These are phyloP conservation scores for Mortierella sp. DNA, from an alignment of 371 early-diverging fungal species.

Conservation along the genomic window DNA sequence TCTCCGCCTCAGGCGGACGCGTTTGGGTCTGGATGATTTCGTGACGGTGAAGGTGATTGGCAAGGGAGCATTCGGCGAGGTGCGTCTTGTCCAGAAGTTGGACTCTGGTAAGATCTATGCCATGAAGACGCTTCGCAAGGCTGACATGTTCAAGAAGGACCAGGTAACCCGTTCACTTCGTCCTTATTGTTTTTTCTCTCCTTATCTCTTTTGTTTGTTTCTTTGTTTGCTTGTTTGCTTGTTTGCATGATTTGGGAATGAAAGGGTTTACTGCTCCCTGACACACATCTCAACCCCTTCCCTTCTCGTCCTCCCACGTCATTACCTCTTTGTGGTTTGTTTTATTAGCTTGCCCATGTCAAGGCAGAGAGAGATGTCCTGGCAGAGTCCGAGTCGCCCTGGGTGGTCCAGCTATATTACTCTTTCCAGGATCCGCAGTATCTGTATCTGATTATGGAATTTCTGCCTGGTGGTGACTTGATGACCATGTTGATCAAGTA, in stretches of 20 bases:
- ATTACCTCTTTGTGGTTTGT: not conserved
- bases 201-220: not conserved
- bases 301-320: too few species aligned
- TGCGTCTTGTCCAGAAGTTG: conserved; percentile 93
- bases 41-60: conserved; percentile 98
- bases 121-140: conserved; percentile 96
- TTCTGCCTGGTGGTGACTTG: conserved; percentile 97
- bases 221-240: not conserved
- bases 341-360: conserved; percentile 87
- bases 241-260: not conserved
- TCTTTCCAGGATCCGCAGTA: conserved; percentile 96
- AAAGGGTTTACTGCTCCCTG: not conserved
- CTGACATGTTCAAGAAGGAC: conserved; percentile 98
- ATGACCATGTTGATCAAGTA: conserved; percentile 98
- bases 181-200: not conserved
- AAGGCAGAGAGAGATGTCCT: conserved; percentile 97
- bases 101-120: conserved; percentile 98
- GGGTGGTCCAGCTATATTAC: conserved; percentile 98
- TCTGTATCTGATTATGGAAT: conserved; percentile 98
- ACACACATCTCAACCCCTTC: too few species aligned
- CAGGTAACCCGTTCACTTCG: conserved; percentile 80
- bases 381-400: conserved; percentile 96
- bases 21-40: conserved; percentile 95
- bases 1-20: conserved; percentile 89
- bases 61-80: conserved; percentile 99